These are phyloP conservation scores for Arabidopsis arenosa DNA, from an alignment of 345 rosid species.

Conservation along the genomic window DNA sequence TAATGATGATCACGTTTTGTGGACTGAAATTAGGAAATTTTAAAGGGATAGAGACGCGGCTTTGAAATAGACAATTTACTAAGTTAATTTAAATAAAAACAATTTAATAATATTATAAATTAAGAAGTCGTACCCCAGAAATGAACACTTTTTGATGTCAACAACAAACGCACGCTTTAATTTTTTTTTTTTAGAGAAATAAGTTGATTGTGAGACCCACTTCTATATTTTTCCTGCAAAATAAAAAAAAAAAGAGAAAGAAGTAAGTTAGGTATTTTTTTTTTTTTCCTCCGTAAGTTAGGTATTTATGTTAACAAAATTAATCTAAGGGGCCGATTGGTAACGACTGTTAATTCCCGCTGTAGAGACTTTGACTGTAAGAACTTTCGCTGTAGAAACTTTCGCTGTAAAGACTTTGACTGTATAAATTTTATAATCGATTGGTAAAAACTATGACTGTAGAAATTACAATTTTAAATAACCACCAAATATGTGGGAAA, in stretches of 20 bases:
- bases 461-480: too few relatives aligned
- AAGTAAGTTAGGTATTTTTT: slow-evolving; percentile 15
- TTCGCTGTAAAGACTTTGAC: too few relatives aligned
- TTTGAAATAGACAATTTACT: slow-evolving; percentile 39
- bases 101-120: slow-evolving; percentile 13
- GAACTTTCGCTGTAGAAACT: too few relatives aligned
- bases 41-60: slow-evolving; percentile 31
- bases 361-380: too few relatives aligned
- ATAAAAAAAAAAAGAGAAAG: not conserved
- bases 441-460: too few relatives aligned
- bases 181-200: not conserved
- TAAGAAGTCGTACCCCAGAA: slow-evolving; percentile 22
- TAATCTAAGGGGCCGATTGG: too few relatives aligned
- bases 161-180: slow-evolving; percentile 39
- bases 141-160: slow-evolving; percentile 31
- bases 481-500: too few relatives aligned
- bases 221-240: not conserved
- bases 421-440: too few relatives aligned
- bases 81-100: not conserved
- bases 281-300: too few relatives aligned
- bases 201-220: slow-evolving; percentile 33
- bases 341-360: too few relatives aligned
- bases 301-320: not conserved
- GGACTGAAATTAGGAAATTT: slow-evolving; percentile 23
- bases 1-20: slow-evolving; percentile 42